Conservation (phyloP, 2,329 filamentous ascomycete species). For the Albophoma yamanashiensis region DNA sequence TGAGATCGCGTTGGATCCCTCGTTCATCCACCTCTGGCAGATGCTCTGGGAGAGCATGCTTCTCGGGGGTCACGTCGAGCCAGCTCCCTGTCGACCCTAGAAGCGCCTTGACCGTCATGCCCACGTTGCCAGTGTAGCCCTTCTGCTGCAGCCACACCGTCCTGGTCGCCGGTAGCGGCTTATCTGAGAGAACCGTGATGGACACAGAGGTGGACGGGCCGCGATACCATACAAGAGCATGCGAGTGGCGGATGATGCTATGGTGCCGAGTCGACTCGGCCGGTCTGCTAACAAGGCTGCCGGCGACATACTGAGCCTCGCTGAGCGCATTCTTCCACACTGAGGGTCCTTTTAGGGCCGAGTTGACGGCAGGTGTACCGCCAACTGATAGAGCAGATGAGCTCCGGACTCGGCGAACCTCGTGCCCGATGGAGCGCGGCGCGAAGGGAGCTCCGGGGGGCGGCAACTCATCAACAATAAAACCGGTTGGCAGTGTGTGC, state of each 20-base stretch:
- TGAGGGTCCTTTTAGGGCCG: conserved; percentile 9
- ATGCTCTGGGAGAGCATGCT: conserved; percentile 33
- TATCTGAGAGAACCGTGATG: conserved; percentile 53
- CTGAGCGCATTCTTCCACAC: conserved; percentile 38
- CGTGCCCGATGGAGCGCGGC: background rate
- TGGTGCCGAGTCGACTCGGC: conserved; percentile 55
- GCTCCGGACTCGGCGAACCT: conserved; percentile 18
- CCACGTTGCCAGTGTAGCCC: conserved; percentile 57
- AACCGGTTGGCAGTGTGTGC: background rate
- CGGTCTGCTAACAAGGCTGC: conserved; percentile 52
- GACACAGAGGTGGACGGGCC: conserved; percentile 53
- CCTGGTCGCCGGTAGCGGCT: conserved; percentile 42
- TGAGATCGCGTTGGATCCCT: conserved; percentile 57
- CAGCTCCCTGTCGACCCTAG: conserved; percentile 48
- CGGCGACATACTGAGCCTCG: conserved; percentile 55
- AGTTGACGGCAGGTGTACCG: background rate
- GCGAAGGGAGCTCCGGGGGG: background rate
- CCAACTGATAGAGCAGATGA: conserved; percentile 16
- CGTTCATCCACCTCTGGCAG: conserved; percentile 48
- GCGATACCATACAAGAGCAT: conserved; percentile 53
- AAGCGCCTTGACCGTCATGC: conserved; percentile 55
- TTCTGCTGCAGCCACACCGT: conserved; percentile 59
- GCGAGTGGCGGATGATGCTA: conserved; percentile 56
- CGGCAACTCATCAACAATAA: background rate
- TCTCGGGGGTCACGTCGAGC: conserved; percentile 56